These are phyloP conservation scores for Talaromyces thailandensis DNA, from an alignment of 495 filamentous ascomycete species.

Conservation along the genomic window DNA sequence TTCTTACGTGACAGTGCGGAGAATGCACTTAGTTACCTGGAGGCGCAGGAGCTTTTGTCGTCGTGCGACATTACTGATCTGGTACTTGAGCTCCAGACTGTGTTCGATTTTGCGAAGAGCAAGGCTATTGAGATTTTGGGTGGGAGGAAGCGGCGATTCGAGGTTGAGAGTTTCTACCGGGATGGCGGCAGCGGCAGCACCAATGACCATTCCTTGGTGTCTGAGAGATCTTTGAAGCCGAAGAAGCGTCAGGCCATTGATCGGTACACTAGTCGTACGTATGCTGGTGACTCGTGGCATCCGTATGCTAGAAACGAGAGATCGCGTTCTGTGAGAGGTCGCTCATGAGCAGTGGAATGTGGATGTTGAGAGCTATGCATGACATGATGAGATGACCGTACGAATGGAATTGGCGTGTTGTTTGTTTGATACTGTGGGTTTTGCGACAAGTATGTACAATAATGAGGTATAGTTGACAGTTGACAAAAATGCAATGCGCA, in stretches of 20 bases:
- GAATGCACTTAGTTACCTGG: constrained; percentile 30
- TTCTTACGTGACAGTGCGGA: constrained; percentile 43
- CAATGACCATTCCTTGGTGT: too few relatives aligned
- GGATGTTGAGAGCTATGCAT: too few relatives aligned
- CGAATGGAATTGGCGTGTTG: not conserved
- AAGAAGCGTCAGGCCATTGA: not conserved
- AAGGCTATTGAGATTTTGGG: constrained; percentile 29
- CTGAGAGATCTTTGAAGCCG: not conserved
- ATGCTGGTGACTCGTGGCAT: not conserved
- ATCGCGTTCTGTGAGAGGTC: not conserved
- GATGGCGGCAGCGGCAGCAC: not conserved
- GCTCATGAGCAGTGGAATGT: not conserved
- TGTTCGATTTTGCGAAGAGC: constrained; percentile 18
- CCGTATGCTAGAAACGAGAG: not conserved
- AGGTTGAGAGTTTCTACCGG: constrained; percentile 10
- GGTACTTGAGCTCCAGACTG: constrained; percentile 23
- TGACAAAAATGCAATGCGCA: too few relatives aligned
- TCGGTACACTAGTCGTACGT: not conserved
- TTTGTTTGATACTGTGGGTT: not conserved
- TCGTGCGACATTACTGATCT: constrained; percentile 8
- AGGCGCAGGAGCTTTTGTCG: constrained; percentile 12
- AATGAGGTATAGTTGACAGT: not conserved
- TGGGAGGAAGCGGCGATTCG: constrained; percentile 37
- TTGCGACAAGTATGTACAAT: not conserved
- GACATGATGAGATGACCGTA: not conserved